Conservation (phyloP, 2,329 filamentous ascomycete genomes). For the Xylaria multiplex region DNA sequence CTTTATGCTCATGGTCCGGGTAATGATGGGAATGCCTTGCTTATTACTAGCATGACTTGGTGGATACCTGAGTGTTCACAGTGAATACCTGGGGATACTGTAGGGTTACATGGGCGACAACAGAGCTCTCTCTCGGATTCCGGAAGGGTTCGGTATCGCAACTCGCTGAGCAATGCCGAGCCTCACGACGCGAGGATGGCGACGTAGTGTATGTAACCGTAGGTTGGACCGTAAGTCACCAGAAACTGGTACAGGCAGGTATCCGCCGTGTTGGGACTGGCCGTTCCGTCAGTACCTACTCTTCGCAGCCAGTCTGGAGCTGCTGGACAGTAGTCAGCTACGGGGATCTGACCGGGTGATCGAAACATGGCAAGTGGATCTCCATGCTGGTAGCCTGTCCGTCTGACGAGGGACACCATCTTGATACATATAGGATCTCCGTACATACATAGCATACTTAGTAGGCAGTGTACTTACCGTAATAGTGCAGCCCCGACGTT, state of each 20-base stretch:
- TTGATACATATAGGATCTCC: conserved; percentile 4
- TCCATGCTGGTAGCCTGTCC: conserved; percentile 23
- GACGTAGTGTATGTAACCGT: conserved; percentile 24
- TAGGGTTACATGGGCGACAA: conserved; percentile 16
- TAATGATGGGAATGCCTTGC: not conserved
- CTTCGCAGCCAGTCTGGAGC: conserved; percentile 17
- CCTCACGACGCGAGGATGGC: conserved; percentile 17
- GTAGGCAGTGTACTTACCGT: not conserved
- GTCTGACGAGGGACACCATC: conserved; percentile 35
- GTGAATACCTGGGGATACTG: not conserved
- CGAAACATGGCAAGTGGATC: conserved; percentile 45
- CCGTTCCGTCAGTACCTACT: conserved; percentile 37
- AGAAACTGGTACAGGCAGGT: conserved; percentile 30
- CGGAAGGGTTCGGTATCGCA: conserved; percentile 29
- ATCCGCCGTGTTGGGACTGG: conserved; percentile 46
- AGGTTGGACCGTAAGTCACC: conserved; percentile 24
- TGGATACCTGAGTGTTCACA: too few species aligned
- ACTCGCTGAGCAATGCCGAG: conserved; percentile 20
- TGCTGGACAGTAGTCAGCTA: conserved; percentile 5
- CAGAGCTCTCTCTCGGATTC: conserved; percentile 21
- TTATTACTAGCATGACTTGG: too few species aligned
- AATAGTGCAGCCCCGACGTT: too few species aligned
- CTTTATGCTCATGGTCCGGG: not conserved
- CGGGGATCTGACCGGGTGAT: conserved; percentile 21
- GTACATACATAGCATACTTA: not conserved